Percentiles rank a stretch among this genome's conserved stretches.
Evolutionary conservation across 805 yeast genomes (phyloP).

Genomic region (Candida hispaniensis): DNA sequence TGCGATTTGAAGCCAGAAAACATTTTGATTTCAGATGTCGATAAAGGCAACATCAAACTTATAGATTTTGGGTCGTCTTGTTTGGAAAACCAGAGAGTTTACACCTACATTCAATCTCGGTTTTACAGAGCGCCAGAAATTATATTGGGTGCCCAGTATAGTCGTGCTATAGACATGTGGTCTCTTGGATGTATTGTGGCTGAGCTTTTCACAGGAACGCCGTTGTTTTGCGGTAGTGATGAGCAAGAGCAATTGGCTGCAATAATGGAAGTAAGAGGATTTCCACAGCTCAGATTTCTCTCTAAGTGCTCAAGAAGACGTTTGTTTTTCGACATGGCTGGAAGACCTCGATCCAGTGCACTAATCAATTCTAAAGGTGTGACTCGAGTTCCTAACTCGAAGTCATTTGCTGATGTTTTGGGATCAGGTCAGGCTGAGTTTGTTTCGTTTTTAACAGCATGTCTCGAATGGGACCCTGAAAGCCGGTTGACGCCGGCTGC

Average conservation of each 20-base stretch:
- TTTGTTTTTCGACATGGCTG: slow-evolving; percentile 31
- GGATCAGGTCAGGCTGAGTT: slow-evolving; percentile 21
- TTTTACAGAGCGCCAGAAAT: slow-evolving; percentile 95
- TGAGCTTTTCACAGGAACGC: slow-evolving; percentile 83
- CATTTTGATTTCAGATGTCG: slow-evolving; percentile 44
- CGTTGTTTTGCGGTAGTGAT: slow-evolving; percentile 90
- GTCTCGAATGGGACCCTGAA: slow-evolving; percentile 66
- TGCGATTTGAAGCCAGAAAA: slow-evolving; percentile 86
- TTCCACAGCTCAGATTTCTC: slow-evolving; percentile 48
- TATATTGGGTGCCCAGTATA: slow-evolving; percentile 78
- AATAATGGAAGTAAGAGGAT: slow-evolving; percentile 81
- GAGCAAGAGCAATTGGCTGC: slow-evolving; percentile 83
- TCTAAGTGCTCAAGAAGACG: slow-evolving; percentile 28
- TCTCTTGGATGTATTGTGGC: slow-evolving; percentile 95
- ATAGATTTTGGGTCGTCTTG: slow-evolving; percentile 66
- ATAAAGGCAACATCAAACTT: slow-evolving; percentile 44
- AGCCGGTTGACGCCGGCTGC: slow-evolving; percentile 32
- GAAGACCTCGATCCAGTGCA: slow-evolving; percentile 25
- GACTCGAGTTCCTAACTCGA: slow-evolving; percentile 22
- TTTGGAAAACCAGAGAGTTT: slow-evolving; percentile 63
- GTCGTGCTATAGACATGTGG: slow-evolving; percentile 94
- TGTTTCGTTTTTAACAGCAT: slow-evolving; percentile 41
- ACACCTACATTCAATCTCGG: slow-evolving; percentile 90
- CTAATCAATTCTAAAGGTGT: slow-evolving; percentile 22
- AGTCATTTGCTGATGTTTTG: slow-evolving; percentile 22